A percentile compares a stretch with the other conserved stretches of the same genome.
Conservation (phyloP, 2,329 filamentous ascomycete species). For the Ophiocordyceps sinensis region DNA sequence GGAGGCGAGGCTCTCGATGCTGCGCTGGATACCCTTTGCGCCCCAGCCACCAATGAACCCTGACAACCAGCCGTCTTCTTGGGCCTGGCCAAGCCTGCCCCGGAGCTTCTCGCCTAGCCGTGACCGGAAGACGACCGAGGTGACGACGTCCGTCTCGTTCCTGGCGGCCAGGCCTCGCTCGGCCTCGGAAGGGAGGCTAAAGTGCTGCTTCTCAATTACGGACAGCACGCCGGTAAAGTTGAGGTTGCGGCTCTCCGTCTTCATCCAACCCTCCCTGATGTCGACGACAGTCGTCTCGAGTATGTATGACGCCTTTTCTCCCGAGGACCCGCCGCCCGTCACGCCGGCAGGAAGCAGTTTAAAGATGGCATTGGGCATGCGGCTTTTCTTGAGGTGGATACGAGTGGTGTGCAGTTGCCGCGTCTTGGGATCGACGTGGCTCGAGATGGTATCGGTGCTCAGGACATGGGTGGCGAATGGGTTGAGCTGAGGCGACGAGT, state of each 20-base stretch:
- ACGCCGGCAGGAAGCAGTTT: constrained; percentile 60
- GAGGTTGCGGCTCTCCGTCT: constrained; percentile 65
- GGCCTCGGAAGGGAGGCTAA: constrained; percentile 27
- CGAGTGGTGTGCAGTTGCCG: constrained; percentile 66
- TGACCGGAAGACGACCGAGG: constrained; percentile 60
- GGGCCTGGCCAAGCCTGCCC: constrained; percentile 33
- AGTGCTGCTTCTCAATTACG: constrained; percentile 63
- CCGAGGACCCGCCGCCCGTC: constrained; percentile 42
- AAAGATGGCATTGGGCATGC: constrained; percentile 58
- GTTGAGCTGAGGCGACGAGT: constrained; percentile 56
- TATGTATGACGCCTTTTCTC: constrained; percentile 64
- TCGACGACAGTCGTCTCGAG: constrained; percentile 70
- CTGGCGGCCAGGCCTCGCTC: constrained; percentile 10
- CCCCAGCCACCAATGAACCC: constrained; percentile 45
- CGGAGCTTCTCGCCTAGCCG: constrained; percentile 55
- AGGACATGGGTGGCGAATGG: constrained; percentile 72
- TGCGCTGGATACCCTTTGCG: constrained; percentile 58
- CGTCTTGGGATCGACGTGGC: constrained; percentile 55
- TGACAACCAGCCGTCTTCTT: constrained; percentile 34
- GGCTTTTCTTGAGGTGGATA: constrained; percentile 69
- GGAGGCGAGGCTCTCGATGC: constrained; percentile 65
- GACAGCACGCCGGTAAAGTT: constrained; percentile 71
- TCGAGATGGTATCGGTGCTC: constrained; percentile 69
- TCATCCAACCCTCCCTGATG: constrained; percentile 69
- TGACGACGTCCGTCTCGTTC: constrained; percentile 50